These are phyloP conservation scores for Fusarium pininemorale DNA, from an alignment of 2,329 filamentous ascomycete species.

Conservation along the genomic window DNA sequence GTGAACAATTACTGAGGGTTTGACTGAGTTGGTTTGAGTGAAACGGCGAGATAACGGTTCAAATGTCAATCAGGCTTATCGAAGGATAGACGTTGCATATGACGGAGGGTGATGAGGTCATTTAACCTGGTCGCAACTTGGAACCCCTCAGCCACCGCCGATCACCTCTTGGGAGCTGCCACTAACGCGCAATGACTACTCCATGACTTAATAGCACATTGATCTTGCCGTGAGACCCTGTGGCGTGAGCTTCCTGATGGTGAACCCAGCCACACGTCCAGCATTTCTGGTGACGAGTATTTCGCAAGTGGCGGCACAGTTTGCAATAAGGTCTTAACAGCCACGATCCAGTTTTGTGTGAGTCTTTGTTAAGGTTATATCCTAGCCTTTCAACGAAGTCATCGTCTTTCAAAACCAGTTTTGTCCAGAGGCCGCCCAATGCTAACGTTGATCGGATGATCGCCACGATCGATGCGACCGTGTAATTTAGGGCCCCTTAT, in stretches of 20 bases:
- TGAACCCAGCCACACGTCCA: not conserved
- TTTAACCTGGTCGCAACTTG: slow-evolving; percentile 14
- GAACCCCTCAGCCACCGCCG: slow-evolving; percentile 17
- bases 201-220: slow-evolving; percentile 23
- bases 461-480: not conserved
- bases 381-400: not conserved
- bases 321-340: not conserved
- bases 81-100: slow-evolving; percentile 9
- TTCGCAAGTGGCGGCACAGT: not conserved
- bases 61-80: slow-evolving; percentile 19
- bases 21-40: not conserved
- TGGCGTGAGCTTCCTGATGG: slow-evolving; percentile 1
- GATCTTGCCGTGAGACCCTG: not conserved
- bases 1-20: not conserved
- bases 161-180: slow-evolving; percentile 15
- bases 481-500: not conserved
- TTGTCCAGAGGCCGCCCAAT: not conserved
- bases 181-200: slow-evolving; percentile 31
- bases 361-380: not conserved
- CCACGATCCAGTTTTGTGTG: fast-evolving
- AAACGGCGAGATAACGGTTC: not conserved
- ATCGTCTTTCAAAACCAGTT: not conserved
- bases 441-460: not conserved
- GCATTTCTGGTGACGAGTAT: not conserved
- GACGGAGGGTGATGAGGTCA: slow-evolving; percentile 27